phyloP scores from a whole-genome alignment of 192 early-diverging fungal genomes.

The Coemansia furcata region DNA sequence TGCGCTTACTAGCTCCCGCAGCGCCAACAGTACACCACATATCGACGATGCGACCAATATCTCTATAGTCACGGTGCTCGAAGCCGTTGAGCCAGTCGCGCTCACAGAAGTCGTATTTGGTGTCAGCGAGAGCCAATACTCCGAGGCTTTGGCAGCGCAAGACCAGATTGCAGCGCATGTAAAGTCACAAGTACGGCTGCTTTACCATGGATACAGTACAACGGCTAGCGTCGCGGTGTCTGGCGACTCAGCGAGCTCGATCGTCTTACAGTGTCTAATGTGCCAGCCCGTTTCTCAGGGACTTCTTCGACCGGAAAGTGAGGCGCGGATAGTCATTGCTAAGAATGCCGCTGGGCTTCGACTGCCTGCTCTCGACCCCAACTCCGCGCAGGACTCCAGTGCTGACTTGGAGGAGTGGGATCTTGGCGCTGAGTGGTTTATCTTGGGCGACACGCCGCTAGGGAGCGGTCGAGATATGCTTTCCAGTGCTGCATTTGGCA shows the following conservation, averaged over 20 bases:
- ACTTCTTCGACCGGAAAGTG: slow-evolving; percentile 5
- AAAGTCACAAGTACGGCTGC: neutral
- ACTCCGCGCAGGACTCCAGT: neutral
- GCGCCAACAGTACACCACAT: neutral
- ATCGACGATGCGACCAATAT: neutral
- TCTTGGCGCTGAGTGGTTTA: slow-evolving; percentile 50
- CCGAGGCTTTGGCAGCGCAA: slow-evolving; percentile 18
- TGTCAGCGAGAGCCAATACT: slow-evolving; percentile 28
- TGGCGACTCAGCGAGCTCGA: neutral
- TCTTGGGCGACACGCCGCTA: slow-evolving; percentile 30
- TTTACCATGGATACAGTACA: slow-evolving; percentile 10
- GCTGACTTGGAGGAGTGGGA: slow-evolving; percentile 24
- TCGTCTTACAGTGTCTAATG: slow-evolving; percentile 39
- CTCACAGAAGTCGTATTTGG: slow-evolving; percentile 45
- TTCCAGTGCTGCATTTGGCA: slow-evolving; percentile 15
- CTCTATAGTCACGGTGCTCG: slow-evolving; percentile 11
- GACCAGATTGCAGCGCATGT: slow-evolving; percentile 20
- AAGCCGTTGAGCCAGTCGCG: slow-evolving; percentile 24
- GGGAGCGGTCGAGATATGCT: slow-evolving; percentile 17
- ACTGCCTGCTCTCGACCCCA: neutral
- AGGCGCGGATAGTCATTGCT: slow-evolving; percentile 28
- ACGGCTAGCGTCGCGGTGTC: neutral
- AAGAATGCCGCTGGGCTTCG: neutral
- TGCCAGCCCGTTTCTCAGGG: slow-evolving; percentile 47
- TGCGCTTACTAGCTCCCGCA: slow-evolving; percentile 7